These are phyloP conservation scores for Beta macrorhiza DNA, from an alignment of 179 eudicot species.

Conservation along the genomic window DNA sequence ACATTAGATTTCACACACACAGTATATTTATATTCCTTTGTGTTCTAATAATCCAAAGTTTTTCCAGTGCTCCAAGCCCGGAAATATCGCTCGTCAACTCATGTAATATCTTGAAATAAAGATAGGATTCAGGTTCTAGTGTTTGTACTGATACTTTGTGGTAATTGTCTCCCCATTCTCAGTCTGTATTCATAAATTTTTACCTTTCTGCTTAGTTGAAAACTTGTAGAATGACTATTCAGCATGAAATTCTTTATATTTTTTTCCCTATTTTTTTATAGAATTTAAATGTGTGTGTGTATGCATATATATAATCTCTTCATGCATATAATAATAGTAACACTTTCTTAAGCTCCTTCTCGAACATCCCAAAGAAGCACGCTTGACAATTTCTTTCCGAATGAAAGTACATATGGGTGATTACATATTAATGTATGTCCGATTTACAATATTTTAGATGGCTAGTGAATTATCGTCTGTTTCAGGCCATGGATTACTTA, in stretches of 20 bases:
- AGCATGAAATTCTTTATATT: not conserved
- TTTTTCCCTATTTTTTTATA: not conserved
- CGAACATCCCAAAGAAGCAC: no score
- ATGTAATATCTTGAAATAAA: conserved; percentile 6
- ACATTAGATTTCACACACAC: conserved; percentile 20
- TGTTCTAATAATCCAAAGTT: conserved; percentile 13
- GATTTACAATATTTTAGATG: no score
- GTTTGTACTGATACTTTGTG: not conserved
- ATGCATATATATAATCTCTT: no score
- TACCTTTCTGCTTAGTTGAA: not conserved
- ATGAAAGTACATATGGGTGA: no score
- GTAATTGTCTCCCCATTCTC: not conserved
- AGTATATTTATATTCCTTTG: conserved; percentile 10
- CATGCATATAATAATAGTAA: no score
- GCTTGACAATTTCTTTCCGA: no score
- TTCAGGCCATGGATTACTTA: conserved; percentile 6
- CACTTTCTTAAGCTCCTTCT: no score
- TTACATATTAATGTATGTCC: no score
- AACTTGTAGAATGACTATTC: not conserved
- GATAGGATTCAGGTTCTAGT: not conserved
- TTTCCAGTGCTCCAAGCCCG: conserved; percentile 1
- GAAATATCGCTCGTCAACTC: not conserved
- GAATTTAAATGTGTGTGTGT: no score
- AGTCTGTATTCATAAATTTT: not conserved
- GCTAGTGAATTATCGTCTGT: not conserved